Percentiles rank a stretch among this genome's conserved stretches.
Conservation (phyloP, 805 yeast species). For the Candida vartiovaarae region DNA sequence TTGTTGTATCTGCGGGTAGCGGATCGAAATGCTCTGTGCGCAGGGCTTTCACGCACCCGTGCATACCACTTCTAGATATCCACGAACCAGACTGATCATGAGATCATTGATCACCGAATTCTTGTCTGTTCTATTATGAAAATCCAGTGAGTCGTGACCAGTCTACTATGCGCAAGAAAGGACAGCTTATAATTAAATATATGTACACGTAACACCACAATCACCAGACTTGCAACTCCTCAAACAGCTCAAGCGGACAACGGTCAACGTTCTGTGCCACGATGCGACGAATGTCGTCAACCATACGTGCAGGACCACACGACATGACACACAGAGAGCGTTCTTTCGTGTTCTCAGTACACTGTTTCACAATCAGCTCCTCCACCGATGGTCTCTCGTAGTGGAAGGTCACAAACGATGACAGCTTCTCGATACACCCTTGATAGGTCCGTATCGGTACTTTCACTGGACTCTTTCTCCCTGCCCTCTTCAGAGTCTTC, state of each 20-base stretch:
- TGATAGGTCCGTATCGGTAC: not conserved
- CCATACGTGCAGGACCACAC: conserved; percentile 59
- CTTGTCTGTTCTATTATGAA: too few relatives aligned
- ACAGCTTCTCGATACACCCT: not conserved
- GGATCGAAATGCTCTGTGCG: too few relatives aligned
- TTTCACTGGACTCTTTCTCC: conserved; percentile 1
- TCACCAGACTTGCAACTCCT: conserved; percentile 71
- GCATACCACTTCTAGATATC: too few relatives aligned
- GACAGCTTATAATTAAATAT: too few relatives aligned
- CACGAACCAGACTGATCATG: too few relatives aligned
- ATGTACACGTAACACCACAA: too few relatives aligned
- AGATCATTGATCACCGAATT: too few relatives aligned
- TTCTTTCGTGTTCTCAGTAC: conserved; percentile 28
- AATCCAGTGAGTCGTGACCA: too few relatives aligned
- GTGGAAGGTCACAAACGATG: conserved; percentile 24
- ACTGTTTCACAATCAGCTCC: conserved; percentile 29
- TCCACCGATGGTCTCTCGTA: conserved; percentile 43
- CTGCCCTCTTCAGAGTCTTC: not conserved
- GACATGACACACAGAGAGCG: conserved; percentile 42
- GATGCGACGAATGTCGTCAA: conserved; percentile 43
- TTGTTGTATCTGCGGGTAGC: too few relatives aligned
- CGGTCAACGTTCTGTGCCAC: conserved; percentile 36
- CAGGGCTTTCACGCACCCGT: too few relatives aligned
- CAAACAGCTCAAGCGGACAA: conserved; percentile 54
- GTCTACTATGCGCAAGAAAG: too few relatives aligned